Evolutionary conservation across 2,329 filamentous ascomycete genomes (phyloP).

Genomic region (Bipolaris cookei): DNA sequence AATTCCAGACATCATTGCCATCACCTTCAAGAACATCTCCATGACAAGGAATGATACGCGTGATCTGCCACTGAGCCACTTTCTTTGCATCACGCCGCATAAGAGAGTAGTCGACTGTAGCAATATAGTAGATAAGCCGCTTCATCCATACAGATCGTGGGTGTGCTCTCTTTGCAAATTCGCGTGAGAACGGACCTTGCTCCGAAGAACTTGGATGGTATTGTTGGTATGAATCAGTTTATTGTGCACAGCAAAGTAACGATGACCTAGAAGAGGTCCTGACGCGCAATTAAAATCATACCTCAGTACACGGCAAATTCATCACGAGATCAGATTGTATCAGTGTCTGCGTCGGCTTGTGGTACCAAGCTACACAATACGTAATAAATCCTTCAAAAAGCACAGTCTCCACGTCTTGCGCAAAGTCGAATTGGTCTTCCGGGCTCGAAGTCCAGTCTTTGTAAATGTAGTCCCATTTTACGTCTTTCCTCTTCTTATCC

Average conservation of each 20-base stretch:
- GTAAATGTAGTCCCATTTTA: slow-evolving; percentile 22
- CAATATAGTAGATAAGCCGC: slow-evolving; percentile 20
- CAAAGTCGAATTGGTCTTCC: slow-evolving; percentile 22
- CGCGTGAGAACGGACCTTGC: slow-evolving; percentile 11
- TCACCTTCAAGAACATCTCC: slow-evolving; percentile 18
- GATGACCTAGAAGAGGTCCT: too few relatives aligned
- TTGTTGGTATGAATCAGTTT: slow-evolving; percentile 13
- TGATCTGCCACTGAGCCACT: slow-evolving; percentile 23
- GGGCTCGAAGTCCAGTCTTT: slow-evolving; percentile 16
- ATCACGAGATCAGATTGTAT: slow-evolving; percentile 24
- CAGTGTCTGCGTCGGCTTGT: slow-evolving; percentile 19
- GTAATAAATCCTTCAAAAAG: slow-evolving; percentile 28
- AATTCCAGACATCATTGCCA: slow-evolving; percentile 15
- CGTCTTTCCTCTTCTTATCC: slow-evolving; percentile 19
- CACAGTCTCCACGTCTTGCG: slow-evolving; percentile 22
- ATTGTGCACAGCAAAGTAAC: too few relatives aligned
- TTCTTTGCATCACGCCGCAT: slow-evolving; percentile 24
- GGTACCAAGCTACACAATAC: slow-evolving; percentile 24
- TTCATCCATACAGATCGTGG: slow-evolving; percentile 24
- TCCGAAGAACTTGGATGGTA: slow-evolving; percentile 19
- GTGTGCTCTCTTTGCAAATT: slow-evolving; percentile 22
- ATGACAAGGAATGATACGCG: slow-evolving; percentile 24
- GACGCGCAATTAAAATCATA: background rate
- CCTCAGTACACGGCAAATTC: slow-evolving; percentile 26
- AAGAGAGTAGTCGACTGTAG: slow-evolving; percentile 15